Evolutionary conservation across 306 rosid species (phyloP), one percentile per base, ranked within the genome.

Genomic region (Cucurbita maxima): DNA sequence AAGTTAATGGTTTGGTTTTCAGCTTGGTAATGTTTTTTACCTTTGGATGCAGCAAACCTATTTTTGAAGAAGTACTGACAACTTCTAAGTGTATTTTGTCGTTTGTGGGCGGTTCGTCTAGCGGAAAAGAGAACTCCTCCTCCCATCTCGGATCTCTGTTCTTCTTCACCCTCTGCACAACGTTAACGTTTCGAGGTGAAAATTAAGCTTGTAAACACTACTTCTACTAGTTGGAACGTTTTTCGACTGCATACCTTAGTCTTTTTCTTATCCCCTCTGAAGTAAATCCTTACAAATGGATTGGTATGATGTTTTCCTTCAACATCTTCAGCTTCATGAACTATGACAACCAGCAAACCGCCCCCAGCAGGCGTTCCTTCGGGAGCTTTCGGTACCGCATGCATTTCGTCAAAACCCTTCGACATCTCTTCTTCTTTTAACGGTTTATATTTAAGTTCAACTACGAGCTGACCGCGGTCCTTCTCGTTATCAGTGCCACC

Each of bases 261-360:
- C 76, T 76, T 94, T 82, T 79, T 91, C 79, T 58, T 80, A 76
- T 94, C 99, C 6, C 97, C 97, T 75, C 79, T 71, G 75, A 86
- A 94, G 75, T 87, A 80, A 30, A 91, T 74, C 11, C 83, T 41
- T 7, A 90, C 99, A 77, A 57, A 87, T 41, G 97, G 99, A 78
- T 94, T 94, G 83, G 80, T 90, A 84, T 90, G 97, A 67, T 72
- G 87, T 22, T 79, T 77, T 67, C 96, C 99, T 74, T 94, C 99
- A 50, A 94, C 95, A 58, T 91, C 87, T 74, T 89, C 88, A 38
- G 97, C 99, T 68, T 83, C 92, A 25, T 79, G 89, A 67, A 94
- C 79, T 19, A 80, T n/a, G 58, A 94, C 83, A 11, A 89, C 87
- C 69, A 94, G 92, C 79, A 90, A 84, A 63, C 99, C 99, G 52